These are phyloP conservation scores for Omphalotus guepiniiformis DNA, from an alignment of 768 basidiomycete species.

Conservation along the genomic window DNA sequence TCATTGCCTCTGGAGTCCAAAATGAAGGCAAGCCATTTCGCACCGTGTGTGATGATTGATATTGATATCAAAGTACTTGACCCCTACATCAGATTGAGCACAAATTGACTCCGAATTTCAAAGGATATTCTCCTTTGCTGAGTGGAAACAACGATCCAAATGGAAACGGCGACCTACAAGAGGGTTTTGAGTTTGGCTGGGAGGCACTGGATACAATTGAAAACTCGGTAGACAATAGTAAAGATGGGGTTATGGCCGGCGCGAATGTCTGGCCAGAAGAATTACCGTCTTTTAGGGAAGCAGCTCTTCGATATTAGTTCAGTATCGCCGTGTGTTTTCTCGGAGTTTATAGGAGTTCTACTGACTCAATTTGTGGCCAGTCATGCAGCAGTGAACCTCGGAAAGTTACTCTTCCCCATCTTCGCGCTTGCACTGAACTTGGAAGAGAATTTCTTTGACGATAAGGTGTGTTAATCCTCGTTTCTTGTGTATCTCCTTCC, in stretches of 20 bases:
- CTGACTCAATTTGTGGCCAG: conserved; percentile 25
- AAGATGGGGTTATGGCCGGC: conserved; percentile 59
- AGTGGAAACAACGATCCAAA: conserved; percentile 73
- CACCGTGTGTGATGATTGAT: neutral
- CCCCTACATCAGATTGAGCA: conserved; percentile 54
- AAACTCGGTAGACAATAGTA: conserved; percentile 1
- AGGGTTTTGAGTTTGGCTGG: conserved; percentile 86
- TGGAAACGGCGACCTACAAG: conserved; percentile 84
- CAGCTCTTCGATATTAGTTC: conserved; percentile 64
- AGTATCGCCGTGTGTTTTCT: neutral
- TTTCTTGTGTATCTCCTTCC: neutral
- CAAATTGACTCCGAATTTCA: conserved; percentile 64
- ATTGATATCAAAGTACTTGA: no score
- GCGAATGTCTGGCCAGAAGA: conserved; percentile 77
- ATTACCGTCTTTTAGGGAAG: conserved; percentile 54
- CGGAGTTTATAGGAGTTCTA: neutral
- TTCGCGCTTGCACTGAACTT: conserved; percentile 67
- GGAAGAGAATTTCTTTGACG: conserved; percentile 57
- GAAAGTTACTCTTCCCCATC: conserved; percentile 58
- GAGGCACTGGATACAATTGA: conserved; percentile 31
- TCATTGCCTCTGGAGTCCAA: conserved; percentile 57
- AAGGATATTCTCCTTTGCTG: conserved; percentile 67
- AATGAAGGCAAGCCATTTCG: conserved; percentile 47
- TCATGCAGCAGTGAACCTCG: conserved; percentile 48
- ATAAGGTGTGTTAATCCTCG: conserved; percentile 42